Percentiles rank a stretch among this genome's conserved stretches.
Conservation (phyloP, 257 asterid genomes). For the Solanum tacnaense region DNA sequence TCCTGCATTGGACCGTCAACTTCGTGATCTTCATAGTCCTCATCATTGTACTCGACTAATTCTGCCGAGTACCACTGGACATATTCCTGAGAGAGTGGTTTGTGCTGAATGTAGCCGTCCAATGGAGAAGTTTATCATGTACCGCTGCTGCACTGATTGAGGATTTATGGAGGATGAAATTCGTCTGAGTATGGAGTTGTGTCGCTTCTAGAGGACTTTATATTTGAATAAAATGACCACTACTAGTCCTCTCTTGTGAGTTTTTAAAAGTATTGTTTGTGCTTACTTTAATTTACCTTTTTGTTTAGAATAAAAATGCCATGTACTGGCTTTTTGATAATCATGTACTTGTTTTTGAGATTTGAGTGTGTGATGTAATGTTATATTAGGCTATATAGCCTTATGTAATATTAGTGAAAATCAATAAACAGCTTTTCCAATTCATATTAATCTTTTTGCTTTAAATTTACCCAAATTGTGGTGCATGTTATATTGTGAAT, state of each 20-base stretch:
- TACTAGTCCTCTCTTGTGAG: not conserved
- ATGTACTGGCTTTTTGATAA: not conserved
- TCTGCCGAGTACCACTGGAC: slow-evolving; percentile 47
- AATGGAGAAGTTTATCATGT: slow-evolving; percentile 81
- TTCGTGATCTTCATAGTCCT: slow-evolving; percentile 32
- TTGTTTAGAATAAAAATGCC: too few species aligned
- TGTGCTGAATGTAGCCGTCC: slow-evolving; percentile 68
- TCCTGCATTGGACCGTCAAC: slow-evolving; percentile 29
- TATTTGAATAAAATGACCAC: not conserved
- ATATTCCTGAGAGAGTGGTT: slow-evolving; percentile 53
- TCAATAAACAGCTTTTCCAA: not conserved
- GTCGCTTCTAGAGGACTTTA: not conserved
- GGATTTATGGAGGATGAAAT: too few species aligned
- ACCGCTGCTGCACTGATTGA: slow-evolving; percentile 80
- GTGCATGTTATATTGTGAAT: not conserved
- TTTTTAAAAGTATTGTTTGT: not conserved
- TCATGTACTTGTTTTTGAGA: not conserved
- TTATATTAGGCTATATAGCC: not conserved
- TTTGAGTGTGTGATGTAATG: not conserved
- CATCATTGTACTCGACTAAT: slow-evolving; percentile 78
- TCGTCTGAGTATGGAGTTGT: not conserved
- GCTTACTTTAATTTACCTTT: not conserved
- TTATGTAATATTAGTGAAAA: not conserved
- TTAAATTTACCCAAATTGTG: not conserved
- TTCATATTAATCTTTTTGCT: not conserved